Conservation (phyloP, 177 flowering plant species). For the Vitis hybrid region DNA sequence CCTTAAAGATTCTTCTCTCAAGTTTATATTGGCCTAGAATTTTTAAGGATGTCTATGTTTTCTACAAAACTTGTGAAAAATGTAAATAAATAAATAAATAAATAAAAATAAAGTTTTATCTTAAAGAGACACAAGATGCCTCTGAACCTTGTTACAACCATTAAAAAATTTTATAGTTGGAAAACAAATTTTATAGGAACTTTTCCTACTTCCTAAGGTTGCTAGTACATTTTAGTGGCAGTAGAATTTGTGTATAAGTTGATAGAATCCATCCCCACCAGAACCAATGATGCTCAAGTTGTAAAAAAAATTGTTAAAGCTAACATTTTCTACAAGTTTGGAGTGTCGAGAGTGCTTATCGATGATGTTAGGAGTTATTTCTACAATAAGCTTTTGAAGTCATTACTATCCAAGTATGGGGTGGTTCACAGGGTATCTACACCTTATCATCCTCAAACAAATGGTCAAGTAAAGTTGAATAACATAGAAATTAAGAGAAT, state of each 20-base stretch:
- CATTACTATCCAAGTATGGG: constrained; percentile 7
- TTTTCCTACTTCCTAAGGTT: constrained; percentile 3
- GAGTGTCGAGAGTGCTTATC: neutral
- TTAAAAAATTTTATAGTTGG: constrained; percentile 1
- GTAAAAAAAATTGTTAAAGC: neutral
- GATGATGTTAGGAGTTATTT: constrained; percentile 6
- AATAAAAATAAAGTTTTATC: neutral
- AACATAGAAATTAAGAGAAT: constrained; percentile 11
- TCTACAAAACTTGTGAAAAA: neutral
- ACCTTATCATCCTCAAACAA: constrained; percentile 18
- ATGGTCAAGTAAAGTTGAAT: constrained; percentile 9
- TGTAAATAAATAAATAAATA: neutral
- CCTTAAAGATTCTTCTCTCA: constrained; percentile 2
- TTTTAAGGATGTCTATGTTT: neutral
- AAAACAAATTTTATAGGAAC: neutral
- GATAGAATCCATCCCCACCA: constrained; percentile 6
- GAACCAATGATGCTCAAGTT: neutral
- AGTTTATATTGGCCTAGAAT: too few species aligned
- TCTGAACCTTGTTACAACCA: neutral
- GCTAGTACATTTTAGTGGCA: neutral
- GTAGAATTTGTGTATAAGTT: constrained; percentile 10
- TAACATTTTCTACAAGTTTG: constrained; percentile 10
- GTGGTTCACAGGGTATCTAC: neutral
- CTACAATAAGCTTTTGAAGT: neutral
- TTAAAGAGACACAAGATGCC: neutral